These are phyloP conservation scores for Aspergillus calidoustus DNA, from an alignment of 2,329 filamentous ascomycete genomes.

Conservation along the genomic window DNA sequence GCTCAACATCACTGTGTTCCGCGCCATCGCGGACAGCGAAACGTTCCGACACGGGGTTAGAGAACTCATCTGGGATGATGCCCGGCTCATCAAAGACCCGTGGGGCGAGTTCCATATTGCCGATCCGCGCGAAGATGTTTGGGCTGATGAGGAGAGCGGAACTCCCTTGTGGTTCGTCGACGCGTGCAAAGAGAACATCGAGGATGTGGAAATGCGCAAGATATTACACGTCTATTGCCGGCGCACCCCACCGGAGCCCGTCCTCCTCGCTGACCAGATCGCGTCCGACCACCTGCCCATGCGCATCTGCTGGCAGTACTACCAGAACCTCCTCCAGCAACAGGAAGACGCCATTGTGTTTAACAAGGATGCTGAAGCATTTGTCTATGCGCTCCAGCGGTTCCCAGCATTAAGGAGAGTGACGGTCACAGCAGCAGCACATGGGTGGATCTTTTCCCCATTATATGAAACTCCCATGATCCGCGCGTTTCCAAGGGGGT, in stretches of 20 bases:
- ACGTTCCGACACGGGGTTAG: slow-evolving; percentile 34
- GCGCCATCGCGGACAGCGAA: slow-evolving; percentile 43
- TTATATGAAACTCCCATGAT: slow-evolving; percentile 51
- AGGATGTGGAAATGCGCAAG: slow-evolving; percentile 10
- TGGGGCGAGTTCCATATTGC: neutral
- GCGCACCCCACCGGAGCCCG: neutral
- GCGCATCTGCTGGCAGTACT: neutral
- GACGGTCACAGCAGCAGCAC: slow-evolving; percentile 46
- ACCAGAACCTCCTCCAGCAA: neutral
- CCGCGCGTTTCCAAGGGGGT: slow-evolving; percentile 44
- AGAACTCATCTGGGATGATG: slow-evolving; percentile 46
- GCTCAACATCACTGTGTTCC: slow-evolving; percentile 44
- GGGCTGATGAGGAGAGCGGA: neutral
- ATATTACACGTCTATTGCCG: slow-evolving; percentile 16
- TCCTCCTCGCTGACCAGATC: slow-evolving; percentile 1
- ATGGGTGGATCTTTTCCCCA: slow-evolving; percentile 42
- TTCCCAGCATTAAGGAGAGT: slow-evolving; percentile 45
- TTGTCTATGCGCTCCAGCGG: slow-evolving; percentile 37
- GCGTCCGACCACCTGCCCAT: neutral
- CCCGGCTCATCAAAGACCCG: slow-evolving; percentile 13
- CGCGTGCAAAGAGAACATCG: slow-evolving; percentile 20
- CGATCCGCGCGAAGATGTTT: neutral
- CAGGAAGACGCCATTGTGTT: neutral
- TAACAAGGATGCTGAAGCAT: slow-evolving; percentile 6
- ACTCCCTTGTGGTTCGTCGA: slow-evolving; percentile 23